These are phyloP conservation scores for Piedraia hortae DNA, from an alignment of 2,329 filamentous ascomycete species.

Conservation along the genomic window DNA sequence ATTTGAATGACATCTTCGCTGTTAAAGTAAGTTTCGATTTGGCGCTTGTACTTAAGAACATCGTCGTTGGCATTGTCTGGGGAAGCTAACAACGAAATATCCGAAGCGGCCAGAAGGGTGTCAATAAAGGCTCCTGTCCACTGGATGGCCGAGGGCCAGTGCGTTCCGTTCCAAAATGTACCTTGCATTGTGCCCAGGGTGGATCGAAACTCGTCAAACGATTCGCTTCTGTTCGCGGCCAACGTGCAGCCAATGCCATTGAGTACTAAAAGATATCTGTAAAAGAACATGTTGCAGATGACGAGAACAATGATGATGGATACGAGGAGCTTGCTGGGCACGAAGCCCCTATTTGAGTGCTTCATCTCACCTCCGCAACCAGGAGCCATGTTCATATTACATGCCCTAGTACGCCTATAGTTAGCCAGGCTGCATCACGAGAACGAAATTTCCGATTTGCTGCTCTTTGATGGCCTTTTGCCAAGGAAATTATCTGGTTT, in stretches of 20 bases:
- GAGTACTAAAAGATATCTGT: not conserved
- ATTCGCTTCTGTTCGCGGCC: constrained; percentile 3
- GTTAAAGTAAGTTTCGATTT: constrained; percentile 8
- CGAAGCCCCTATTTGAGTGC: constrained; percentile 1
- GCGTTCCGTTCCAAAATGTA: constrained; percentile 10
- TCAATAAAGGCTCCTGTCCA: constrained; percentile 10
- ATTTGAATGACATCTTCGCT: constrained; percentile 10
- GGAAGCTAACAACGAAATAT: constrained; percentile 4
- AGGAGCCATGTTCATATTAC: too few species aligned
- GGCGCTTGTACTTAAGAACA: constrained; percentile 6
- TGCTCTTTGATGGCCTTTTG: too few species aligned
- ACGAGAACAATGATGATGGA: not conserved
- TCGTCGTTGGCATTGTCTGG: constrained; percentile 3
- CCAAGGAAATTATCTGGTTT: too few species aligned
- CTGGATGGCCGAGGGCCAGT: constrained; percentile 9
- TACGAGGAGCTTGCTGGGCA: not conserved
- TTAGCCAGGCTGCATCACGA: not conserved
- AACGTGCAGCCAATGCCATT: not conserved
- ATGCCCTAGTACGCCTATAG: too few species aligned
- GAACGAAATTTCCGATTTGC: not conserved
- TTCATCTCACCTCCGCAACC: too few species aligned
- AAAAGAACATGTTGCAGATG: not conserved
- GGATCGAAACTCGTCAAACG: constrained; percentile 8
- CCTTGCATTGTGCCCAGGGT: constrained; percentile 8
- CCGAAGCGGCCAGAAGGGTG: constrained; percentile 6